Evolutionary conservation across 495 filamentous ascomycete species (phyloP), one percentile per base, ranked within the genome.

Genomic region (Daldinia loculata): DNA sequence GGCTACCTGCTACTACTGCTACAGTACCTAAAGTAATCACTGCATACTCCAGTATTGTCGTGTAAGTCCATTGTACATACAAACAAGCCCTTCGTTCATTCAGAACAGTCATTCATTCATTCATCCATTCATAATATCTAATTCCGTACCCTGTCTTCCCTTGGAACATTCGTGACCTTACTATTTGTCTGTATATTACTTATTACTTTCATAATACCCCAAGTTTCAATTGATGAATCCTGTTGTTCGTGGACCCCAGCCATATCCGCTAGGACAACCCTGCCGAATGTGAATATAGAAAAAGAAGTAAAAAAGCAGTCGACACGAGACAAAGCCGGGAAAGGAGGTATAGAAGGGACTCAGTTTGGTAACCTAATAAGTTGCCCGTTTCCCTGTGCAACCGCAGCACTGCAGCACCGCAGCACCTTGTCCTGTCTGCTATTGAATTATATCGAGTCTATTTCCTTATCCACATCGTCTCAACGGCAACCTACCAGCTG

Each of bases 121-220:
- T 60, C 56, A 65, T 55, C 55, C 56, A 56, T 65, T 66, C 62
- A 65, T 70, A 70, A 70, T 66, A 71, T 62, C 66, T 68, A 68
- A 64, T 70, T 19, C 53, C 53, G 30, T 60, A 17, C 38, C 56
- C 56, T 60, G 36, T 30, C 56, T 43, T 60, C 14, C 36, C 36
- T 58, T 70, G 67, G 67, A 71, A 74, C 71, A 74, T 70, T 74
- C 67, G 62, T 70, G 63, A 71, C 67, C 57, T 64, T 63, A 41
- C 59, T 58, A 71, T 66, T 74, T 70, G 55, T 68, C 63, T 69
- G 62, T 67, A 74, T 74, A 74, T 74, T 74, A 73, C 57, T 66
- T 69, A 69, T 66, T 69, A 69, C 61, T 65, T 62, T 66, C 61
- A 66, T 66, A 58, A 69, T 66, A 66, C 70, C 66, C 67, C 70